Evolutionary conservation across 495 filamentous ascomycete genomes (phyloP).

Genomic region (Hypoxylon perforatum): DNA sequence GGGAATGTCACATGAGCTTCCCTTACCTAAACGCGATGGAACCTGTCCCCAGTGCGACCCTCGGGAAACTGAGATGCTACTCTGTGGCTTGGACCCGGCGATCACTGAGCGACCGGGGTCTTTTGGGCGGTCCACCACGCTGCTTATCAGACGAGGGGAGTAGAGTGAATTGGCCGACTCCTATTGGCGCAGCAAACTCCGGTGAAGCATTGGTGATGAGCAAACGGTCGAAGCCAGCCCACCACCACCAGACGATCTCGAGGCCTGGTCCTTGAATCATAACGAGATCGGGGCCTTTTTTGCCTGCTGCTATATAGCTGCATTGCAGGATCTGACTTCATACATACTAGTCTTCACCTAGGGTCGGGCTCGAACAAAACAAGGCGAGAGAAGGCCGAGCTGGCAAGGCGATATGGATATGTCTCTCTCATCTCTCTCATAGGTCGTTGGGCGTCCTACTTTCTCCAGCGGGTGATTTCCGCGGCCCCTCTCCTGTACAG

Average conservation of each 20-base stretch:
- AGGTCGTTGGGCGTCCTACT: not conserved
- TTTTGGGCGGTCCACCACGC: conserved; percentile 17
- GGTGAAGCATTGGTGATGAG: conserved; percentile 39
- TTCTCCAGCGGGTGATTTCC: conserved; percentile 8
- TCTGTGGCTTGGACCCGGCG: conserved; percentile 47
- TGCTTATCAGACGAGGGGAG: conserved; percentile 40
- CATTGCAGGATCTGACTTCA: conserved; percentile 52
- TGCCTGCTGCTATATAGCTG: conserved; percentile 46
- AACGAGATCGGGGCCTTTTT: conserved; percentile 43
- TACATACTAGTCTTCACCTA: conserved; percentile 22
- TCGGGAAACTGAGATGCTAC: conserved; percentile 45
- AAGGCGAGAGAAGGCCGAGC: not conserved
- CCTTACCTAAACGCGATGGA: conserved; percentile 47
- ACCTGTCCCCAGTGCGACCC: conserved; percentile 42
- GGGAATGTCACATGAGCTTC: conserved; percentile 45
- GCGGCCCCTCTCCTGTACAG: conserved; percentile 2
- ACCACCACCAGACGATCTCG: conserved; percentile 30
- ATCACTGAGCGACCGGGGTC: conserved; percentile 26
- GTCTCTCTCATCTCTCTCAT: conserved; percentile 9
- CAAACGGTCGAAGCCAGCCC: conserved; percentile 21
- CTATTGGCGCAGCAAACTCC: conserved; percentile 46
- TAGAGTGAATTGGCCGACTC: conserved; percentile 17
- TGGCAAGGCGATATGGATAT: not conserved
- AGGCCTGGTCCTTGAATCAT: conserved; percentile 47
- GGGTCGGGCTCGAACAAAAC: conserved; percentile 24